Percentiles rank a stretch among this genome's conserved stretches.
Conservation (phyloP, 2,329 filamentous ascomycete genomes). For the Trichophyton verrucosum region DNA sequence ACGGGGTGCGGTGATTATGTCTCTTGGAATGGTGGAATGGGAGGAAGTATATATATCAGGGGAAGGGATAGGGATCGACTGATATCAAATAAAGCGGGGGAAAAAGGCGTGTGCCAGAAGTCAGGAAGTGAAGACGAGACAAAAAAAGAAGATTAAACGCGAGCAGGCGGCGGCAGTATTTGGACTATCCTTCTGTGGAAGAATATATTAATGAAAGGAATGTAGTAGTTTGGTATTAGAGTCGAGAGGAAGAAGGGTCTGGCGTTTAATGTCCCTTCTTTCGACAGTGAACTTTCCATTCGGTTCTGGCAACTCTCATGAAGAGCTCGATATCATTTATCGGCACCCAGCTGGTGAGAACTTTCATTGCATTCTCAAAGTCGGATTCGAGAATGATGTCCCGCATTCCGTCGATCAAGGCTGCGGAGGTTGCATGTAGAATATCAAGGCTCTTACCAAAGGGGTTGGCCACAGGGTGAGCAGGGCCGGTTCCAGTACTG, state of each 20-base stretch:
- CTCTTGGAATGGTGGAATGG: not conserved
- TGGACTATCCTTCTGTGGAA: not conserved
- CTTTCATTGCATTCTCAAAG: slow-evolving; percentile 97
- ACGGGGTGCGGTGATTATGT: not conserved
- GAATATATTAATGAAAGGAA: not conserved
- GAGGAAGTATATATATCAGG: not conserved
- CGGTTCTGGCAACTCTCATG: slow-evolving; percentile 77
- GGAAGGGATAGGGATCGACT: not conserved
- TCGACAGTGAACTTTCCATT: slow-evolving; percentile 61
- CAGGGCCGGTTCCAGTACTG: slow-evolving; percentile 3
- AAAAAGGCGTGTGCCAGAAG: not conserved
- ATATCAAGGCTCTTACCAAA: slow-evolving; percentile 64
- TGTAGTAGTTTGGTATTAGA: not conserved
- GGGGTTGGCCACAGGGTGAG: slow-evolving; percentile 22
- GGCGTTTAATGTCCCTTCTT: slow-evolving; percentile 22
- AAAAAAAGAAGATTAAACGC: not conserved
- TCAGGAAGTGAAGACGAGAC: not conserved
- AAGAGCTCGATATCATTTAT: slow-evolving; percentile 88
- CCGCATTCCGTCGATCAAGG: slow-evolving; percentile 77
- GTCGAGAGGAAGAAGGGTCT: not conserved
- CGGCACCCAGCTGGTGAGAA: slow-evolving; percentile 83
- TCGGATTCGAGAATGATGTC: slow-evolving; percentile 84
- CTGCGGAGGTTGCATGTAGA: slow-evolving; percentile 77
- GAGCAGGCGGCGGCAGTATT: not conserved
- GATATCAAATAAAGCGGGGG: not conserved